phyloP scores from a whole-genome alignment of 331 rosid species.

The Quercus lobata region DNA sequence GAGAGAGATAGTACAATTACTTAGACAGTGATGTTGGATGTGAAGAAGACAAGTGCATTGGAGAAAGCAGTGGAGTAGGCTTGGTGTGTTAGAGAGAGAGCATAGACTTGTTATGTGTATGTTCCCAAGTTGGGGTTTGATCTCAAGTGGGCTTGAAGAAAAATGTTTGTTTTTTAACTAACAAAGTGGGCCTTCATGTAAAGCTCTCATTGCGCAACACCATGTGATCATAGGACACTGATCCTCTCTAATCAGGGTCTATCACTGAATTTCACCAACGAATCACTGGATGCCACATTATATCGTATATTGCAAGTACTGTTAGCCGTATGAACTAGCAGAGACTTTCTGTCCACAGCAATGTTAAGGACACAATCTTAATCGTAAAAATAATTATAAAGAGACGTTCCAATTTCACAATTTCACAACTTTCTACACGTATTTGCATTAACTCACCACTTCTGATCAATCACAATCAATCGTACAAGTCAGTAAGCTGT shows the following conservation, averaged over 20 bases:
- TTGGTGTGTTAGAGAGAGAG: conserved; percentile 23
- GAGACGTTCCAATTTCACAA: too few species aligned
- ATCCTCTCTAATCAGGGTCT: conserved; percentile 18
- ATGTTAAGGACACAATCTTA: too few species aligned
- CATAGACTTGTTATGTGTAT: conserved; percentile 34
- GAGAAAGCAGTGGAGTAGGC: conserved; percentile 53
- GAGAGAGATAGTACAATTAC: conserved; percentile 38
- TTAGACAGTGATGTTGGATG: conserved; percentile 63
- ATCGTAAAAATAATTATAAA: too few species aligned
- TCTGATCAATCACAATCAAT: too few species aligned
- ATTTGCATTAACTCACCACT: too few species aligned
- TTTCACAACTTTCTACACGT: too few species aligned
- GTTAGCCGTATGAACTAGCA: conserved; percentile 11
- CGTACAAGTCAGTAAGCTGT: too few species aligned
- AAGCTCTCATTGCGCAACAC: conserved; percentile 57
- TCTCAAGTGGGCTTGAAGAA: conserved; percentile 61
- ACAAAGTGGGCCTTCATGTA: conserved; percentile 90
- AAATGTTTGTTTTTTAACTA: conserved; percentile 64
- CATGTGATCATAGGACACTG: conserved; percentile 73
- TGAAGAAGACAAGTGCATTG: conserved; percentile 69
- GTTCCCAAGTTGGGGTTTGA: conserved; percentile 79
- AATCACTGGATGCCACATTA: conserved; percentile 34
- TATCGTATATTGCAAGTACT: conserved; percentile 12
- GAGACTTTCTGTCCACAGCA: not conserved
- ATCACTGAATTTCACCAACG: conserved; percentile 8